Percentiles rank a stretch among this genome's conserved stretches.
These are phyloP conservation scores for Atkinsonella texensis DNA, from an alignment of 2,329 filamentous ascomycete genomes.

Conservation along the genomic window DNA sequence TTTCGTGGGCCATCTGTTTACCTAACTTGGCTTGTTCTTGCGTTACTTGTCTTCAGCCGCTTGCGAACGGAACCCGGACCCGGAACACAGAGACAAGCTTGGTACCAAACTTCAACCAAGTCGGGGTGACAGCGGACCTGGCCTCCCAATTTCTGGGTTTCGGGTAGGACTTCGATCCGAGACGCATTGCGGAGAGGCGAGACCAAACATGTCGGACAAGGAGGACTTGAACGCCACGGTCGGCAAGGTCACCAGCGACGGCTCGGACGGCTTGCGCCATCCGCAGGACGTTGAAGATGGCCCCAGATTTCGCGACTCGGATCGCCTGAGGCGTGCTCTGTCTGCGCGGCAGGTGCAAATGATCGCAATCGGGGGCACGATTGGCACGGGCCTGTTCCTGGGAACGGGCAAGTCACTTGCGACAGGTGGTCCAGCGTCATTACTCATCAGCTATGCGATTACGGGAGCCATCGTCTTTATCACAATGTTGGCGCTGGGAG, in stretches of 20 bases:
- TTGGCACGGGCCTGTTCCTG: conserved; percentile 50
- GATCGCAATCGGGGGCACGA: conserved; percentile 50
- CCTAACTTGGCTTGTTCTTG: neutral
- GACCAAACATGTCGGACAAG: neutral
- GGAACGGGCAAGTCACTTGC: conserved; percentile 49
- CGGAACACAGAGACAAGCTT: neutral
- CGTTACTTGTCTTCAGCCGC: neutral
- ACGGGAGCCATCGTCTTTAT: conserved; percentile 45
- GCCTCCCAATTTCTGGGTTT: neutral
- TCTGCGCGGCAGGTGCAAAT: conserved; percentile 54
- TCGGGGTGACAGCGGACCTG: neutral
- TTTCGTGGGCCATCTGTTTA: too few relatives aligned
- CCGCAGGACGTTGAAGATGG: conserved; percentile 1
- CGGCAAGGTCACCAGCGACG: neutral
- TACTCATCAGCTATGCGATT: conserved; percentile 42
- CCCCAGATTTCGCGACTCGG: conserved; percentile 15
- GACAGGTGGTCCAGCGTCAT: conserved; percentile 46
- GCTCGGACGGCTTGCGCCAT: neutral
- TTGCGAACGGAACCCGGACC: neutral
- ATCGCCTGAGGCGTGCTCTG: conserved; percentile 35
- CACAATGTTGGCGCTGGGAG: conserved; percentile 46
- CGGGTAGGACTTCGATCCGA: too few relatives aligned
- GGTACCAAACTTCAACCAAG: neutral
- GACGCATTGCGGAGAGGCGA: neutral
- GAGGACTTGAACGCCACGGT: neutral